Conservation (phyloP, 768 basidiomycete species). For the Psilocybe cyanescens region DNA sequence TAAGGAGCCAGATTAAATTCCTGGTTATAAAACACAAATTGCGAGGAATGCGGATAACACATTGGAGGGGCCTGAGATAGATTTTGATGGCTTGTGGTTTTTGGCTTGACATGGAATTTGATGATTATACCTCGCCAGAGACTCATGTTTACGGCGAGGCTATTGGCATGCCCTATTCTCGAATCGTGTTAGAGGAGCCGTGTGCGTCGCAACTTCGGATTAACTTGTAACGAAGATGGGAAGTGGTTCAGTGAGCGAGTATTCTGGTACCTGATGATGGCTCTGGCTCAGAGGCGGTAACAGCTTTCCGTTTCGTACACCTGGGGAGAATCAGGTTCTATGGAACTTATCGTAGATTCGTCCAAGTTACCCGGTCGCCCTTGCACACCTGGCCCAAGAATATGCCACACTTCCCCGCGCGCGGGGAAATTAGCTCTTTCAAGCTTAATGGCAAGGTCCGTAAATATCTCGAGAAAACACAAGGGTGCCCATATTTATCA, state of each 20-base stretch:
- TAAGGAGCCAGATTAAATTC: conserved; percentile 17
- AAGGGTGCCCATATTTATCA: conserved; percentile 24
- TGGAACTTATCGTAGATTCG: conserved; percentile 5
- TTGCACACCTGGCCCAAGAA: conserved; percentile 4
- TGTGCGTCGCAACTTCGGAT: conserved; percentile 24
- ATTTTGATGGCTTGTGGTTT: conserved; percentile 31
- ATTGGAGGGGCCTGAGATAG: conserved; percentile 30
- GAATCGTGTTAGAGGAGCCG: conserved; percentile 19
- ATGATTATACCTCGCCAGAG: conserved; percentile 27
- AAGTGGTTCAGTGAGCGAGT: conserved; percentile 17
- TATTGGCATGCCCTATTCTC: conserved; percentile 16
- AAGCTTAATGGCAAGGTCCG: conserved; percentile 20
- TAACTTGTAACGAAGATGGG: conserved; percentile 21
- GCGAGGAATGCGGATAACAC: conserved; percentile 32
- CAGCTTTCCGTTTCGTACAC: conserved; percentile 4
- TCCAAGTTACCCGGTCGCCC: conserved; percentile 14
- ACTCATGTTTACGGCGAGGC: conserved; percentile 32
- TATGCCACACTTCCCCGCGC: conserved; percentile 12
- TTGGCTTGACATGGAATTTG: conserved; percentile 29
- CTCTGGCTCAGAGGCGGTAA: background rate
- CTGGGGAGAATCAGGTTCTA: conserved; percentile 9
- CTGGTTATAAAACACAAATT: conserved; percentile 27
- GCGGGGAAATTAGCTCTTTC: conserved; percentile 8
- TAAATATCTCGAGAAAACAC: conserved; percentile 22
- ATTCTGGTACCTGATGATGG: conserved; percentile 15